Evolutionary conservation across 257 asterid species (phyloP).

Genomic region (Jaltomata sinuosa): DNA sequence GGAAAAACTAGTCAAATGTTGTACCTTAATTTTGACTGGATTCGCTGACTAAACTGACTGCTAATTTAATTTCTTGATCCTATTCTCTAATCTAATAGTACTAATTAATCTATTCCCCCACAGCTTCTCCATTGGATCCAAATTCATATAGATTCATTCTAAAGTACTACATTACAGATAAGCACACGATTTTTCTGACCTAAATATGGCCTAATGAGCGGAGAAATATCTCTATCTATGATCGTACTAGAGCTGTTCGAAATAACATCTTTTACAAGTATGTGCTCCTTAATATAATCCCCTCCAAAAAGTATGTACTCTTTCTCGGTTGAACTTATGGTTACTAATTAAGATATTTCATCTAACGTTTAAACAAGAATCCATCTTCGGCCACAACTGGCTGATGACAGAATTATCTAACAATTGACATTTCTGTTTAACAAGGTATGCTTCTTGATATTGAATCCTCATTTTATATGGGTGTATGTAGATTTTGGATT

Average conservation of each 20-base stretch:
- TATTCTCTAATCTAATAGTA: not conserved
- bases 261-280: not conserved
- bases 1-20: constrained; percentile 12
- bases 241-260: not conserved
- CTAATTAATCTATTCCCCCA: not conserved
- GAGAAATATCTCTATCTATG: not conserved
- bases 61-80: constrained; percentile 33
- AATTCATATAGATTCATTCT: not conserved
- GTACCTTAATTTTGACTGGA: constrained; percentile 24
- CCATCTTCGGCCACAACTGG: not conserved
- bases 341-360: not conserved
- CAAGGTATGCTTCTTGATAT: no score
- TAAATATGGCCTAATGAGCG: not conserved
- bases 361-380: not conserved
- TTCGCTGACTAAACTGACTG: not conserved
- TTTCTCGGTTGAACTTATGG: not conserved
- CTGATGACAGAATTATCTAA: no score
- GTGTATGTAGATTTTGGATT: not conserved
- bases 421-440: no score
- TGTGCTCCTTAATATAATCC: not conserved
- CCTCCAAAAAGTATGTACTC: not conserved
- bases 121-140: not conserved
- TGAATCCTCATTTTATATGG: no score
- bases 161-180: not conserved
- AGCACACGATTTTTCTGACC: not conserved